phyloP scores from a whole-genome alignment of 768 basidiomycete genomes.

The Trametes cubensis region DNA sequence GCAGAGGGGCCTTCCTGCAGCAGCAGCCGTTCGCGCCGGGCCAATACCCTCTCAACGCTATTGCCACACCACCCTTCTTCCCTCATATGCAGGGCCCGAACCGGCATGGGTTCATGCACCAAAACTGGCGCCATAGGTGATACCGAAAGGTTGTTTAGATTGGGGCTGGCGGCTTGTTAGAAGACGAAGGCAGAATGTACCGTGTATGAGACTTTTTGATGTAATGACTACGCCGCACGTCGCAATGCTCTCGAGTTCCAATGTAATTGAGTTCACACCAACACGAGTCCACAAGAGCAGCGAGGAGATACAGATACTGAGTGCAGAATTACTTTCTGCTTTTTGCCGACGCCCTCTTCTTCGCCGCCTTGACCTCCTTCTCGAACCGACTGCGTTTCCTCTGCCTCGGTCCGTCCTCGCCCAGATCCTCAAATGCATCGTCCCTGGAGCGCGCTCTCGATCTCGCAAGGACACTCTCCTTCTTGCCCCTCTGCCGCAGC shows the following conservation, averaged over 20 bases:
- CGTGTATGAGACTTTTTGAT: not conserved
- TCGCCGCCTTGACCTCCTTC: conserved; percentile 43
- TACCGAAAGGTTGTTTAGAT: not conserved
- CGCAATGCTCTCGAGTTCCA: conserved; percentile 11
- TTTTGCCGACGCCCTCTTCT: conserved; percentile 32
- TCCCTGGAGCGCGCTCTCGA: conserved; percentile 47
- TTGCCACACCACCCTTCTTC: conserved; percentile 21
- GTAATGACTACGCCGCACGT: conserved; percentile 9
- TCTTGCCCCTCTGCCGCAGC: conserved; percentile 68
- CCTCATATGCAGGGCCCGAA: conserved; percentile 1
- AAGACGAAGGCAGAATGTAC: too few relatives aligned
- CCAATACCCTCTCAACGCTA: conserved; percentile 19
- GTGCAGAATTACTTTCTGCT: conserved; percentile 5
- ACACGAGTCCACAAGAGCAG: not conserved
- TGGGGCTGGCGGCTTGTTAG: too few relatives aligned
- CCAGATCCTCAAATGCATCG: conserved; percentile 32
- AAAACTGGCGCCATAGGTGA: conserved; percentile 11
- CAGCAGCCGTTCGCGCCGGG: conserved; percentile 1
- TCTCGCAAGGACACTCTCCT: conserved; percentile 59
- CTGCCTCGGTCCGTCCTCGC: conserved; percentile 37
- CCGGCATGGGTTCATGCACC: conserved; percentile 15
- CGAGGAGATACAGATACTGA: not conserved
- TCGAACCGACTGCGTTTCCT: conserved; percentile 48
- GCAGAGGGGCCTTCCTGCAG: conserved; percentile 16
- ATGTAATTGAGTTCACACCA: not conserved